A percentile compares a stretch with the other conserved stretches of the same genome.
Evolutionary conservation across 2,329 filamentous ascomycete species (phyloP).

Genomic region (Capronia epimyces): DNA sequence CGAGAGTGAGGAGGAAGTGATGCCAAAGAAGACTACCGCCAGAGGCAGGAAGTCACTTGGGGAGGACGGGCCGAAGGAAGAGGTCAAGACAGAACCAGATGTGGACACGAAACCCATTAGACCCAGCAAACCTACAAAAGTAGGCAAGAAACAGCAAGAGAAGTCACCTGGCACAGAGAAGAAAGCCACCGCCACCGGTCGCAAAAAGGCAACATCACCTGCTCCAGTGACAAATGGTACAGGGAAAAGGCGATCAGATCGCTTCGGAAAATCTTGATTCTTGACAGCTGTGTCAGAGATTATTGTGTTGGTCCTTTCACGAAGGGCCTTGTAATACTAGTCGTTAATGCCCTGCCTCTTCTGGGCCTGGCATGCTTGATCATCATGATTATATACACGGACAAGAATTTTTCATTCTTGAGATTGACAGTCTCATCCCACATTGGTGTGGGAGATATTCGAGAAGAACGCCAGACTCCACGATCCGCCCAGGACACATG

Average conservation of each 20-base stretch:
- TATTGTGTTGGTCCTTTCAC: too few species aligned
- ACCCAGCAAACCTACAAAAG: constrained; percentile 1
- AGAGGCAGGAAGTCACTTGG: constrained; percentile 27
- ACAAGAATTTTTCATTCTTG: too few species aligned
- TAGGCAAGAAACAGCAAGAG: constrained; percentile 2
- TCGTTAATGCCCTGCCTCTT: too few species aligned
- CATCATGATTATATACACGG: too few species aligned
- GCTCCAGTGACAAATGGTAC: constrained; percentile 41
- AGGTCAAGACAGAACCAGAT: constrained; percentile 7
- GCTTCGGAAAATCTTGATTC: constrained; percentile 11
- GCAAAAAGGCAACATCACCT: constrained; percentile 50
- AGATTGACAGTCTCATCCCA: background rate
- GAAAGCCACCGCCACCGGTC: constrained; percentile 40
- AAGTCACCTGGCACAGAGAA: constrained; percentile 5
- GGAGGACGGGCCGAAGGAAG: constrained; percentile 23
- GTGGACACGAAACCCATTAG: background rate
- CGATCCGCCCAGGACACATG: too few species aligned
- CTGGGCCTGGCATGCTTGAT: too few species aligned
- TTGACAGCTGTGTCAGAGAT: too few species aligned
- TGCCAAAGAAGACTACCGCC: constrained; percentile 28
- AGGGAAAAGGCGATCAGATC: constrained; percentile 20
- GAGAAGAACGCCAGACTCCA: background rate
- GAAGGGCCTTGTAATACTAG: too few species aligned
- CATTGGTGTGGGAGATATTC: background rate
- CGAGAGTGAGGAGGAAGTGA: constrained; percentile 20